phyloP scores from a whole-genome alignment of 805 yeast genomes.

The Nakazawaea wyomingensis region DNA sequence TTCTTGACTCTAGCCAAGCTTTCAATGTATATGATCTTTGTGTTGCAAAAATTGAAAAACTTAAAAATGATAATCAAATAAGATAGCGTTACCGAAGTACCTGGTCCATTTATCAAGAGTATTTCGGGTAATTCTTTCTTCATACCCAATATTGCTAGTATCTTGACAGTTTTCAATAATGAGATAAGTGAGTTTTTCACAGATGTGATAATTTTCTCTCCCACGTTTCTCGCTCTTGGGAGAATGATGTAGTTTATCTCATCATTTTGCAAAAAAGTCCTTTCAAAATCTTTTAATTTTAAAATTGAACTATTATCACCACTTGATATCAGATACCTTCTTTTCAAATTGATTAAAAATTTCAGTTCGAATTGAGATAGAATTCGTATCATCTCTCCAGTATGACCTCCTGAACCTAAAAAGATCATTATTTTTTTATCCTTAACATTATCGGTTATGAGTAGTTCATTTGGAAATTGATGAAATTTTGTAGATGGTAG shows the following conservation, averaged over 20 bases:
- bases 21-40: constrained; percentile 75
- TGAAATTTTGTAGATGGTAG: constrained; percentile 9
- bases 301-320: constrained; percentile 41
- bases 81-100: constrained; percentile 69
- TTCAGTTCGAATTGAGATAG: constrained; percentile 33
- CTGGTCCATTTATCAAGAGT: constrained; percentile 69
- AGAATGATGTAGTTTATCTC: constrained; percentile 24
- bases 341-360: constrained; percentile 17
- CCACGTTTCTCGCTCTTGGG: constrained; percentile 33
- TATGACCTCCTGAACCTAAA: constrained; percentile 96
- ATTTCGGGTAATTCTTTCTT: constrained; percentile 22
- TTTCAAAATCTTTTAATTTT: constrained; percentile 34
- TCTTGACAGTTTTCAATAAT: constrained; percentile 18
- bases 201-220: constrained; percentile 29
- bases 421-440: constrained; percentile 44
- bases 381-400: constrained; percentile 89
- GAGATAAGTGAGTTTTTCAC: constrained; percentile 28
- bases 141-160: constrained; percentile 10
- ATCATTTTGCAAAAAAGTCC: constrained; percentile 13
- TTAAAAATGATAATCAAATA: constrained; percentile 49
- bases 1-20: constrained; percentile 76
- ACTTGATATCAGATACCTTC: constrained; percentile 33
- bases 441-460: background rate
- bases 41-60: constrained; percentile 37
- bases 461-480: background rate